Evolutionary conservation across 2,329 filamentous ascomycete genomes (phyloP), one percentile per base, ranked within the genome.

Genomic region (Penicillium olsonii): DNA sequence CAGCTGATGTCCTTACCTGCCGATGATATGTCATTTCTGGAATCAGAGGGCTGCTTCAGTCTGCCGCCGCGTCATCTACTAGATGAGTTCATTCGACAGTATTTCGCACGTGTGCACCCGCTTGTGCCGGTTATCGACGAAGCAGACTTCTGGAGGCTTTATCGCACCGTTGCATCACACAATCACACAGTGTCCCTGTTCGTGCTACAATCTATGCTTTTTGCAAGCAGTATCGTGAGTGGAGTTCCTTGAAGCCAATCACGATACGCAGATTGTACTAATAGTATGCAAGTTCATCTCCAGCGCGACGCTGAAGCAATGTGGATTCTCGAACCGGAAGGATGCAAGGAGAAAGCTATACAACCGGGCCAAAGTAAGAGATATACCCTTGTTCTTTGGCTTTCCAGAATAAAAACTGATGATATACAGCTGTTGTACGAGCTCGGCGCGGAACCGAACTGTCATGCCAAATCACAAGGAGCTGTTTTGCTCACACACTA

Each of bases 11-110:
- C 34, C 7, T 47, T 68, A 2, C 53, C 62, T 41, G 68, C 71
- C 0, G 74, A 78, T 54, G 77, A 79, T 55, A 69, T 78, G 51
- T 74, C 73, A 50, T 79, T 74, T 52, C 65, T 80, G 29, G 70
- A 74, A 41, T 66, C 71, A 1, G 75, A 79, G 52, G 73, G 74
- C 4, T 78, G 76, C 53, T 65, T 80, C 2, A 69, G 70, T 15
- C 62, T 80, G 6, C 78, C 77, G 0, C n/a, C n/a, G 72, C 68
- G 0, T 65, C 68, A 18, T 50, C 64, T 1, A 64, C 75, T 1
- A 62, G 73, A 78, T 43, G 75, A 78, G 42, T 78, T 81, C 49
- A 67, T 80, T 4, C 70, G 74, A 1, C 55, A 60, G 14, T 70
- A 68, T 26, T 69, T 70, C 42, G 54, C 60, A 19, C 57, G 62